Evolutionary conservation across 805 yeast genomes (phyloP).

Genomic region (Metschnikowia santaceciliae): DNA sequence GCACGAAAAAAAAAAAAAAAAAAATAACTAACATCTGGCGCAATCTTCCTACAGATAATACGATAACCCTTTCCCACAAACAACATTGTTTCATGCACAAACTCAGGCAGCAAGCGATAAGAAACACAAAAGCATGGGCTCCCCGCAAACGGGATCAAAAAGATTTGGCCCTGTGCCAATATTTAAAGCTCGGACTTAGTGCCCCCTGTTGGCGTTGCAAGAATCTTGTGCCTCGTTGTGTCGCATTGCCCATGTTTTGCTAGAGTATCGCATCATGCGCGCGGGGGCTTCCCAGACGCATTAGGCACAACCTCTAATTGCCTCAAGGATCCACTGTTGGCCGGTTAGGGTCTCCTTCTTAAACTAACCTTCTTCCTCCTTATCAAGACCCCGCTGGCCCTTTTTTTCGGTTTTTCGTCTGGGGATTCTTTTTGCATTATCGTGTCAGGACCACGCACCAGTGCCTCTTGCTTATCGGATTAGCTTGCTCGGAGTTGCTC

Average conservation of each 20-base stretch:
- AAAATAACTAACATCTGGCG: not conserved
- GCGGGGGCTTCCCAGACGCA: conserved; percentile 2
- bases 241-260: not conserved
- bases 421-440: not conserved
- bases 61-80: not conserved
- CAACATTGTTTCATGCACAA: not conserved
- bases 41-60: not conserved
- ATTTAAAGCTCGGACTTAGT: too few species aligned
- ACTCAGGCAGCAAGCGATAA: not conserved
- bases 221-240: not conserved
- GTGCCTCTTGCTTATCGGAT: conserved; percentile 3
- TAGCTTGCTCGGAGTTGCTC: conserved; percentile 3
- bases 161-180: too few species aligned
- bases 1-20: not conserved
- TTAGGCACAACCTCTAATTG: not conserved
- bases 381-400: not conserved
- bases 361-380: not conserved
- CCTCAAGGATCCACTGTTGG: not conserved
- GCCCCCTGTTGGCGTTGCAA: not conserved
- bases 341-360: not conserved
- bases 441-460: conserved; percentile 1
- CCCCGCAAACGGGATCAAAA: not conserved
- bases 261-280: conserved; percentile 3
- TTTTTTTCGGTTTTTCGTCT: not conserved
- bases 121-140: not conserved